Conservation (phyloP, 1,139 yeast species). For the Candida albicans region DNA sequence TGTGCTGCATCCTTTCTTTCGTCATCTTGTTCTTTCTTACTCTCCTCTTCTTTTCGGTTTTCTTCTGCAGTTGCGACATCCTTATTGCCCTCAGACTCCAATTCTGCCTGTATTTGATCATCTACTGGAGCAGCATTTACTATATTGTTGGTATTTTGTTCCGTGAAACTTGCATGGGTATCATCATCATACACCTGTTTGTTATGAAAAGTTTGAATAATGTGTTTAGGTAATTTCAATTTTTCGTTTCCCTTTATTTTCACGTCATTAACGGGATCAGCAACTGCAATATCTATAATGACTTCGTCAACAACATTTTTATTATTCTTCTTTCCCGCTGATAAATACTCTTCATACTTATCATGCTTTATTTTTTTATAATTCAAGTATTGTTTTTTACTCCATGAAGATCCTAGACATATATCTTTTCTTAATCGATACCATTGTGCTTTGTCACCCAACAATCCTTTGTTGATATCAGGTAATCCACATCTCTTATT, state of each 20-base stretch:
- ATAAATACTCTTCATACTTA: conserved; percentile 7
- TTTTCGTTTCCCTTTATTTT: conserved; percentile 35
- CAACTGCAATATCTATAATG: conserved; percentile 40
- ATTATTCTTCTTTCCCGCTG: conserved; percentile 1
- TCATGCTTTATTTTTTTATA: conserved; percentile 29
- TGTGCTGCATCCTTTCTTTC: conserved; percentile 13
- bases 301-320: conserved; percentile 23
- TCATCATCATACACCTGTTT: conserved; percentile 29
- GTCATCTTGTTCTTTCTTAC: conserved; percentile 15
- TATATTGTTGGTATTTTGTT: conserved; percentile 11
- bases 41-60: conserved; percentile 17
- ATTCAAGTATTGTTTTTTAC: conserved; percentile 30
- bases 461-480: conserved; percentile 23
- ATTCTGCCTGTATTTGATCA: conserved; percentile 19
- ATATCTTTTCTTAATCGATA: conserved; percentile 39
- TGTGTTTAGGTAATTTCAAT: conserved; percentile 27
- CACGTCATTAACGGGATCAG: conserved; percentile 26
- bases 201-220: conserved; percentile 31
- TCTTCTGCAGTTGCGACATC: conserved; percentile 18
- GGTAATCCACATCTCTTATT: conserved; percentile 37
- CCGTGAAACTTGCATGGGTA: conserved; percentile 23
- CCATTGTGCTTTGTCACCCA: conserved; percentile 38
- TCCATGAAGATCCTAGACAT: conserved; percentile 35
- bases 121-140: conserved; percentile 15
- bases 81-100: conserved; percentile 14